Evolutionary conservation across 2,329 filamentous ascomycete genomes (phyloP), one percentile per base, ranked within the genome.

Genomic region (Neonectria sp.): DNA sequence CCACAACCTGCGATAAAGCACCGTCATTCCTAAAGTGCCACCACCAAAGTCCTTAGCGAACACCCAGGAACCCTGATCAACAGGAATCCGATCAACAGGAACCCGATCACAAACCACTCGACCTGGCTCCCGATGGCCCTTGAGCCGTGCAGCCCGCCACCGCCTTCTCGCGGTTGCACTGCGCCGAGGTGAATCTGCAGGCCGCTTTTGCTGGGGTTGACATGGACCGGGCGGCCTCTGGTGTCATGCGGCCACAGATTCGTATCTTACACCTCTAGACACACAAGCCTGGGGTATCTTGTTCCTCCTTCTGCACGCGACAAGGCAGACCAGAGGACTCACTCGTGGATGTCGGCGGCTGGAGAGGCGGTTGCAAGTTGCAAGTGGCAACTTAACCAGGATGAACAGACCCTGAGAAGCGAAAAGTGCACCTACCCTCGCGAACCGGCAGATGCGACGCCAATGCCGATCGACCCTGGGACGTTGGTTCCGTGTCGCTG

Each of bases 151-250:
- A 43, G 40, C n/a, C 40, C 40, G n/a, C 40, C 40, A 45, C 40
- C 40, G 40, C 40, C 40, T 45, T 45, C 40, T 45, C 40, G n/a
- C n/a, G 40, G 40, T 45, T 11, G n/a, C n/a, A 45, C 40, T 45
- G n/a, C 40, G 40, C 40, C 40, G 40, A 12, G 40, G 24, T 45
- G n/a, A 45, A 9, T 45, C 17, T 45, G n/a, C 40, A 45, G n/a
- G 40, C 7, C 17, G 40, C n/a, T 45, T 45, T 45, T 45, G 17
- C 40, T 24, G n/a, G 40, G 40, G 40, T 24, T 24, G 40, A 45
- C 24, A 24, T 21, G 40, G 40, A n/a, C 11, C 40, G 8, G 40
- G 40, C 40, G 40, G 40, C n/a, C 40, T 45, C 40, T 45, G 37
- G 17, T 45, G 40, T 6, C n/a, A 24, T 45, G 40, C n/a, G 40